A percentile compares a stretch with the other conserved stretches of the same genome.
Evolutionary conservation across 2,329 filamentous ascomycete species (phyloP).

Genomic region (Pseudocercospora macadamiae): DNA sequence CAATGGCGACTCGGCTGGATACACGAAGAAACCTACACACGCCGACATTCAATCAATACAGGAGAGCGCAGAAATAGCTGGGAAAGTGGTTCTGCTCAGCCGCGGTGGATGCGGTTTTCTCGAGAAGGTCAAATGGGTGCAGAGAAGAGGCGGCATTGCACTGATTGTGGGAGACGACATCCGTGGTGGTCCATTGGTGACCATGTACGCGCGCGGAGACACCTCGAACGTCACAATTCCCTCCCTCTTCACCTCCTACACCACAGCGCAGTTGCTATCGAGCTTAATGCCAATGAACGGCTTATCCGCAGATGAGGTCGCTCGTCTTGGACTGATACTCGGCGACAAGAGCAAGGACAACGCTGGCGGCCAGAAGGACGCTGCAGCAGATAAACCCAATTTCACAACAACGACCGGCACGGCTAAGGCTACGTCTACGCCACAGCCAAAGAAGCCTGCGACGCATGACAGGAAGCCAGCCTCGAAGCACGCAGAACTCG

Average conservation of each 20-base stretch:
- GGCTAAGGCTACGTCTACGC: slow-evolving; percentile 23
- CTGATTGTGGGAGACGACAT: slow-evolving; percentile 94
- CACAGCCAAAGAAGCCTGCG: slow-evolving; percentile 20
- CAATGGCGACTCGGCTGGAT: slow-evolving; percentile 39
- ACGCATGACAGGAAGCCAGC: slow-evolving; percentile 27
- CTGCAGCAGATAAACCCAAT: slow-evolving; percentile 30
- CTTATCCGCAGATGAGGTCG: slow-evolving; percentile 47
- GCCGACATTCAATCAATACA: slow-evolving; percentile 91
- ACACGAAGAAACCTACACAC: slow-evolving; percentile 54
- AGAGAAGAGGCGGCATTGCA: slow-evolving; percentile 83
- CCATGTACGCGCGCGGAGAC: slow-evolving; percentile 98
- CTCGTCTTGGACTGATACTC: slow-evolving; percentile 50
- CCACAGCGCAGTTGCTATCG: slow-evolving; percentile 88
- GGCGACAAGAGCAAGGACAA: slow-evolving; percentile 28
- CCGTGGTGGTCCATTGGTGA: slow-evolving; percentile 83
- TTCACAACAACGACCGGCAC: slow-evolving; percentile 32
- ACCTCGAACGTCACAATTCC: slow-evolving; percentile 95
- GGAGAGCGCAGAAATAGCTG: slow-evolving; percentile 87
- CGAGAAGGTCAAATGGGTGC: slow-evolving; percentile 97
- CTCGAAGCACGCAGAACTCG: slow-evolving; percentile 27
- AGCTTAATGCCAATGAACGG: slow-evolving; percentile 76
- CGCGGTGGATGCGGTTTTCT: slow-evolving; percentile 94
- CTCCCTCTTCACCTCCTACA: slow-evolving; percentile 91
- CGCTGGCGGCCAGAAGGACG: slow-evolving; percentile 14
- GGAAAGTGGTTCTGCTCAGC: slow-evolving; percentile 89